Base-by-base conservation (phyloP, 2,329 filamentous ascomycete genomes). In the Botryotinia globosa region DNA sequence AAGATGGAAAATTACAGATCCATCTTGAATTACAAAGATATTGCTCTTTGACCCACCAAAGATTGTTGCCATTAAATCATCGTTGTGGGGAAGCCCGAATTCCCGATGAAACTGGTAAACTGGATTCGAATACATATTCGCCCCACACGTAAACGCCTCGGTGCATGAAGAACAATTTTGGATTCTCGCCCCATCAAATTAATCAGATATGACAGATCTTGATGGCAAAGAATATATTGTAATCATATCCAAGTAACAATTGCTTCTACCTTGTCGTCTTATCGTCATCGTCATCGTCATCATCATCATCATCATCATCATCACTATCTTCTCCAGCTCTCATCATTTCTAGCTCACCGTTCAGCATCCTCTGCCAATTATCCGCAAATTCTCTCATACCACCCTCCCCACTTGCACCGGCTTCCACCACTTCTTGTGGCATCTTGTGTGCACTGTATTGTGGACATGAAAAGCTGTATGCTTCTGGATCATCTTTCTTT, bases 381-480 rank as follows among this genome's bases (percentile, higher is more conserved):
- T 87, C 86, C 74, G 92, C 89, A 83, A 96, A 94, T 82, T 97
- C 94, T 74, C 91, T 87, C 84, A 98, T 87, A 0, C 91, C 92
- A 4, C 92, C 92, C 72, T 92, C 89, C 5, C 92, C 92, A 1
- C 87, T 87, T 76, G 87, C 78, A 76, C 89, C 88, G 32, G 90
- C 90, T 77, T 91, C 89, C 2, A 98, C 94, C 3, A 98, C 94
- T 77, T 99, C 96, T 81, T 91, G 94, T 0, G 96, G 96, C 77
- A 99, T 84, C 83, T 98, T 99, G 80, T 98, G 95, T 4, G 96
- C 95, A 74, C 94, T 97, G 82, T 97, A 98, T 79, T 95, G 92
- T 1, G 94, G 89, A 7, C 92, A 92, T 76, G 88, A 90, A 80
- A 98, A 97, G 77, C 92, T 92, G 80, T 94, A 96, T 1, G 94